Base-by-base conservation (phyloP, 306 rosid genomes). In the Quercus glauca region DNA sequence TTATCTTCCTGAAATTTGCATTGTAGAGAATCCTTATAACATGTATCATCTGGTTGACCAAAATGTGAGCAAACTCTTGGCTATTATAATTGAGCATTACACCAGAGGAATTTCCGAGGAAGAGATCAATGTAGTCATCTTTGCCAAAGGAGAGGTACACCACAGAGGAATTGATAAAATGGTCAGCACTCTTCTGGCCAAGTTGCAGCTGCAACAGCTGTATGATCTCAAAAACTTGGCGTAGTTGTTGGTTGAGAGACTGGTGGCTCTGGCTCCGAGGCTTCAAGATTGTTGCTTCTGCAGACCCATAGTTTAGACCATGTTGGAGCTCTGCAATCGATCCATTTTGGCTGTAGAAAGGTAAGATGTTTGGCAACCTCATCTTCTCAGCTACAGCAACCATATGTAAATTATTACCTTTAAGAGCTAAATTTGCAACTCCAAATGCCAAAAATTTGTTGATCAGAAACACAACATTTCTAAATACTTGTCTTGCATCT, bases 301-400 rank as follows among this genome's bases (percentile, higher is more conserved):
- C 89, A 12, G 98, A 91, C 0, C 98, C 98, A 29, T 87, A 94
- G 82, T 88, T 94, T 61, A 92, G 81, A 61, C 98, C 98, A 31
- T 79, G 85, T 3, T 70, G 75, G 35, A 92, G 73, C 71, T 85
- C 91, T 72, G 74, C 77, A 28, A 88, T 29, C 70, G 98, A 86
- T 70, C 97, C 97, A 69, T 89, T 91, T 81, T 91, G 97, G 29
- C 65, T 56, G 79, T 94, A 91, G 76, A 88, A 86, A 68, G 98
- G 89, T 49, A 21, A 76, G 20, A 84, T 74, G 20, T 82, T 74
- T 56, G 85, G 83, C 74, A 91, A 61, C 23, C 90, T 92, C 76
- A 92, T 92, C 89, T 94, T 91, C 82, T 76, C 83, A 75, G 94
- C 98, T 94, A 74, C 79, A 76, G 55, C 19, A 26, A 68, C 37